A percentile compares a stretch with the other conserved stretches of the same genome.
These are phyloP conservation scores for Tolypocladium ophioglossoides DNA, from an alignment of 2,329 filamentous ascomycete species.

Conservation along the genomic window DNA sequence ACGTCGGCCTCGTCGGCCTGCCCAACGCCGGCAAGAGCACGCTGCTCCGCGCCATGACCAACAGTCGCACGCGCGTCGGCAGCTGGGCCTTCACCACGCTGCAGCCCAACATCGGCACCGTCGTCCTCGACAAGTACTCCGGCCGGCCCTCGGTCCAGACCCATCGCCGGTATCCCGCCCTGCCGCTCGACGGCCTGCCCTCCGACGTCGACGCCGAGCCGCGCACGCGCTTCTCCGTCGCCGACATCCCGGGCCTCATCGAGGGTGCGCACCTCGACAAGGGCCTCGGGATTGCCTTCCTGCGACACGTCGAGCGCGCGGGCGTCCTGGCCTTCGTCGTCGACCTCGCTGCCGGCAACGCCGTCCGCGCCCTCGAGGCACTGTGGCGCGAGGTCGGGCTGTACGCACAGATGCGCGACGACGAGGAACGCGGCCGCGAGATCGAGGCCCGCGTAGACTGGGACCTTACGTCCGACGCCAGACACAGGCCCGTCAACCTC, in stretches of 20 bases:
- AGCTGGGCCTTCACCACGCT: conserved; percentile 97
- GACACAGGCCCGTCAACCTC: conserved; percentile 13
- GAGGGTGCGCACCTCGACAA: conserved; percentile 87
- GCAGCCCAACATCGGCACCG: conserved; percentile 89
- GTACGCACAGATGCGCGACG: conserved; percentile 71
- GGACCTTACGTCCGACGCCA: conserved; percentile 40
- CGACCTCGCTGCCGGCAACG: conserved; percentile 71
- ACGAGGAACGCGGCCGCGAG: conserved; percentile 57
- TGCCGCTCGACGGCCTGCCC: background rate
- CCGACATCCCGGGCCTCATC: conserved; percentile 90
- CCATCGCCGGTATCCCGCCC: conserved; percentile 10
- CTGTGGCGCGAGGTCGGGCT: conserved; percentile 86
- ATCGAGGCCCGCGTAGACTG: conserved; percentile 46
- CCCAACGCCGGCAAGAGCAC: conserved; percentile 97
- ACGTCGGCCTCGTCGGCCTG: conserved; percentile 87
- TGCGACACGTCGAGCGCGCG: conserved; percentile 89
- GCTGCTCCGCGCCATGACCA: conserved; percentile 74
- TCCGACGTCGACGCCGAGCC: conserved; percentile 36
- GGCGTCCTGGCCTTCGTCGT: conserved; percentile 89
- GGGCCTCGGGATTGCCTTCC: conserved; percentile 81
- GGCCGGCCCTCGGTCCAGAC: conserved; percentile 52
- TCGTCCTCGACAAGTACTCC: conserved; percentile 79
- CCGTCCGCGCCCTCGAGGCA: conserved; percentile 64
- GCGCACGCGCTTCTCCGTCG: conserved; percentile 79
- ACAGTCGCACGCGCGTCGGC: conserved; percentile 80